Evolutionary conservation across 2,329 filamentous ascomycete species (phyloP).

Genomic region (Orbilia ellipsospora): DNA sequence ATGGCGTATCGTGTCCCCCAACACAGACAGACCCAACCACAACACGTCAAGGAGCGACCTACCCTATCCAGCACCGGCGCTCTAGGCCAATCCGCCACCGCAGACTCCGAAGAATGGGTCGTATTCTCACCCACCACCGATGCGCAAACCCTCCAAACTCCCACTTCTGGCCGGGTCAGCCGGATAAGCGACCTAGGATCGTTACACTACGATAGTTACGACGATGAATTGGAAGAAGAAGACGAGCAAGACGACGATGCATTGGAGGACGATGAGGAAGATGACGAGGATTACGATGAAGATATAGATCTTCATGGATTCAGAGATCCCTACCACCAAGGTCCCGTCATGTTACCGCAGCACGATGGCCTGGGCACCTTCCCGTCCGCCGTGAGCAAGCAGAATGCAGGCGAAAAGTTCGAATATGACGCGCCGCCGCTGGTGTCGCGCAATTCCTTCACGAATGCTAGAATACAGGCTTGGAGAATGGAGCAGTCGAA

Average conservation of each 20-base stretch:
- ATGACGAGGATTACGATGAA: conserved; percentile 89
- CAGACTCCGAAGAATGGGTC: conserved; percentile 80
- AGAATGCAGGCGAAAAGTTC: conserved; percentile 66
- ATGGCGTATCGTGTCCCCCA: conserved; percentile 53
- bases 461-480: conserved; percentile 83
- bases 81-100: conserved; percentile 45
- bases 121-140: conserved; percentile 83
- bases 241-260: conserved; percentile 64
- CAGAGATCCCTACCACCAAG: conserved; percentile 65
- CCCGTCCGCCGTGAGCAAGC: conserved; percentile 67
- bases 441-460: conserved; percentile 46
- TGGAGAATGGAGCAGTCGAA: conserved; percentile 94
- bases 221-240: conserved; percentile 63
- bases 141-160: conserved; percentile 71
- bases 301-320: conserved; percentile 62
- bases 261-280: conserved; percentile 77
- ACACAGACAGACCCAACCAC: conserved; percentile 51
- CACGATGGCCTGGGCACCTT: conserved; percentile 95
- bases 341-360: conserved; percentile 78
- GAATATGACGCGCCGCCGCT: conserved; percentile 72
- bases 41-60: conserved; percentile 40
- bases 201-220: conserved; percentile 69
- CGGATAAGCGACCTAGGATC: conserved; percentile 77
- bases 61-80: conserved; percentile 32
- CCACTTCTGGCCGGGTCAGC: conserved; percentile 82